Evolutionary conservation across 1,139 yeast species (phyloP).

Genomic region (Taphrina populina): DNA sequence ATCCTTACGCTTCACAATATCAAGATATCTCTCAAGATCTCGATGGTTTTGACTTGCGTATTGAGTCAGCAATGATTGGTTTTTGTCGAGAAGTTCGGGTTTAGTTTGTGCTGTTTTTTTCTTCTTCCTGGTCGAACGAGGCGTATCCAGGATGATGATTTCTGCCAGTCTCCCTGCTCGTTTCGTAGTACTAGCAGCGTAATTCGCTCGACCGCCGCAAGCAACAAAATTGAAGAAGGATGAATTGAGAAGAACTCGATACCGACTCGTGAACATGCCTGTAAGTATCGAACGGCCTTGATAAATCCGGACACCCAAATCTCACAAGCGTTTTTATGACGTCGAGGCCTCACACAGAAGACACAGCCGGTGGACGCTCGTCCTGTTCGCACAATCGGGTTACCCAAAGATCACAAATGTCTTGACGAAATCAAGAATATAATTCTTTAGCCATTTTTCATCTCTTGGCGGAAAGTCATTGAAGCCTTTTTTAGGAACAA

Average conservation of each 20-base stretch:
- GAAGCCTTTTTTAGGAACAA: too few relatives aligned
- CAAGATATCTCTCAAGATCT: not conserved
- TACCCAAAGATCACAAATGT: too few relatives aligned
- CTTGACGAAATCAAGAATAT: too few relatives aligned
- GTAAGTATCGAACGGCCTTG: too few relatives aligned
- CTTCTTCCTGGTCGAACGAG: not conserved
- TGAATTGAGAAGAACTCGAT: not conserved
- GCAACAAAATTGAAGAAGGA: not conserved
- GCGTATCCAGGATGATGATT: slow-evolving; percentile 10
- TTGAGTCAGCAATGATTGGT: not conserved
- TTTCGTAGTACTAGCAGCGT: not conserved
- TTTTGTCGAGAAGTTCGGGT: not conserved
- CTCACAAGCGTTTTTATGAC: too few relatives aligned
- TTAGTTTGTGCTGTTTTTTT: not conserved
- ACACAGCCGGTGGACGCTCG: too few relatives aligned
- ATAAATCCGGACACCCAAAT: too few relatives aligned
- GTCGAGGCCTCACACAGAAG: too few relatives aligned
- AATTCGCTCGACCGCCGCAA: not conserved
- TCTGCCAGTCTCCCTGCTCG: not conserved
- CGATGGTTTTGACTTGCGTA: not conserved
- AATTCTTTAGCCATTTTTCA: too few relatives aligned
- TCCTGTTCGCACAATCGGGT: too few relatives aligned
- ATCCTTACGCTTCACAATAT: not conserved
- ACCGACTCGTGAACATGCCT: too few relatives aligned
- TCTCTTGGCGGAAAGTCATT: too few relatives aligned